Evolutionary conservation across 306 rosid genomes (phyloP), one percentile per base, ranked within the genome.

Genomic region (Rubus idaeus): DNA sequence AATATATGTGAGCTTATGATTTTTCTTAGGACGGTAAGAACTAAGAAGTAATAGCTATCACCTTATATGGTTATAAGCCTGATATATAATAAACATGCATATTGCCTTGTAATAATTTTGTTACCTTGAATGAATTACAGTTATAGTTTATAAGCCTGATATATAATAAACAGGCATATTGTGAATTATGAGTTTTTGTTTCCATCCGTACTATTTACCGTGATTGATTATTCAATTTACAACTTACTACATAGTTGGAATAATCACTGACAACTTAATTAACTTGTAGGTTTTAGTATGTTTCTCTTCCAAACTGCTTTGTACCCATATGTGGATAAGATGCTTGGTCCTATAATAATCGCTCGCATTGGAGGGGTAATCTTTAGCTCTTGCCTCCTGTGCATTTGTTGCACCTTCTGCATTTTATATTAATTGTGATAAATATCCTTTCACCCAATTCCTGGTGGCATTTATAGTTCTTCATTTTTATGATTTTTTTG

Each of bases 271-370:
- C 55, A 49, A 62, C 39, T 8, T 68, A 60, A 51, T 79, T 49
- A 45, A 53, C 78, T 72, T 69, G 62, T 62, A 93, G 98, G 98
- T 82, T 20, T 88, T 75, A 76, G 88, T 60, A 84, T 93, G 53
- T 47, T 90, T 51, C 42, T 81, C 70, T 93, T 82, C 82, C 98
- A 93, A 80, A 60, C 86, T 42, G 45, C 70, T 51, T 2, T 89
- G 46, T 93, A 86, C 77, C 94, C 89, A 6, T 53, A 3, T 12
- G 69, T 90, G 76, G 90, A 83, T 79, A 89, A 42, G 78, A 35
- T 75, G 77, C 57, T 74, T 75, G 98, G 98, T 70, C 83, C 93
- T 69, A 4, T 86, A 52, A 63, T 6, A 68, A 52, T 86, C 12
- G 66, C 84, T 49, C 87, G 89, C 39, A 58, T 87, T 20, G 39